Evolutionary conservation across 148 eudicot genomes (phyloP).

Genomic region (Oxyria digyna): DNA sequence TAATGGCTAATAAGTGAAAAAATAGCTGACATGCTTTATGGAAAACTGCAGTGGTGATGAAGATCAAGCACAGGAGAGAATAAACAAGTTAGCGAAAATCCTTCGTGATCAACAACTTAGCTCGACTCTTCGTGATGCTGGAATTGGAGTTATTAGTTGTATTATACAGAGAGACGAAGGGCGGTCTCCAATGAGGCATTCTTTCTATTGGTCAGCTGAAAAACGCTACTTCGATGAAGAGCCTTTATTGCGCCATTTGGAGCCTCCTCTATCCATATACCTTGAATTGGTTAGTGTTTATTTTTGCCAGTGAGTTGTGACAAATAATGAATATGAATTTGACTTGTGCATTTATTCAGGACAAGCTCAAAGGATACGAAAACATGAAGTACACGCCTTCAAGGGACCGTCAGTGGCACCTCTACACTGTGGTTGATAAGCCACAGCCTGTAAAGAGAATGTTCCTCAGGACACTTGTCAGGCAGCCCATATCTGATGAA

Average conservation of each 20-base stretch:
- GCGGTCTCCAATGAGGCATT: constrained; percentile 93
- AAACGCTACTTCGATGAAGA: constrained; percentile 69
- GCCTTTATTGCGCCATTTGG: constrained; percentile 87
- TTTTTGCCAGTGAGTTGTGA: background rate
- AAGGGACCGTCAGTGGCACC: constrained; percentile 97
- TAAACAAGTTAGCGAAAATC: constrained; percentile 82
- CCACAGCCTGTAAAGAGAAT: constrained; percentile 61
- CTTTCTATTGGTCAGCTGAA: constrained; percentile 82
- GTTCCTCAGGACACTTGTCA: constrained; percentile 87
- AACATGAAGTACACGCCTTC: constrained; percentile 80
- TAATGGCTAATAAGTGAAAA: background rate
- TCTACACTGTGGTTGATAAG: constrained; percentile 80
- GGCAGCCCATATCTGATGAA: constrained; percentile 79
- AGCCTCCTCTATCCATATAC: constrained; percentile 94
- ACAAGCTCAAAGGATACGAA: constrained; percentile 78
- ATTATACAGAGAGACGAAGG: constrained; percentile 99
- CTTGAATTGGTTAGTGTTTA: constrained; percentile 69
- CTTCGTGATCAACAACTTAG: constrained; percentile 81
- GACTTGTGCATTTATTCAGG: constrained; percentile 28
- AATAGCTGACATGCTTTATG: background rate
- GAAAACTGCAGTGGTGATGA: constrained; percentile 77
- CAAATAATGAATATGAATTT: background rate
- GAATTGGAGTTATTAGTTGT: constrained; percentile 84
- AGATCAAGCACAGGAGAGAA: constrained; percentile 99
- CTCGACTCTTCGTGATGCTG: constrained; percentile 62